Evolutionary conservation across 805 yeast species (phyloP).

Genomic region (Sugiyamaella americana): DNA sequence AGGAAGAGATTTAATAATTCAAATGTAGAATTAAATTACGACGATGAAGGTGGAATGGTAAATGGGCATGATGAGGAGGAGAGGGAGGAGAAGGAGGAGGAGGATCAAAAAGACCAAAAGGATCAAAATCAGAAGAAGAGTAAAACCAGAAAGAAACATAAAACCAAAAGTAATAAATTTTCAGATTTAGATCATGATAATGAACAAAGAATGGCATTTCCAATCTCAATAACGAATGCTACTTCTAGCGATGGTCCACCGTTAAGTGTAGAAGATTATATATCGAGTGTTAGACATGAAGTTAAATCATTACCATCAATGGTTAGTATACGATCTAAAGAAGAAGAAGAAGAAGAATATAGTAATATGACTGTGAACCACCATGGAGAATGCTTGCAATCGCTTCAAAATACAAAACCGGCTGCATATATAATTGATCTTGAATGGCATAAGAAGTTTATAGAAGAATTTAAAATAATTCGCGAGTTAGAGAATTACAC

Average conservation of each 20-base stretch:
- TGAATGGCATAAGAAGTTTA: background rate
- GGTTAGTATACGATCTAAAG: background rate
- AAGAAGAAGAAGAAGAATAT: background rate
- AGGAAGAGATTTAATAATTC: background rate
- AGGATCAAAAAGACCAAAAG: too few species aligned
- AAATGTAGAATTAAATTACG: background rate
- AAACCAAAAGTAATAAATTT: too few species aligned
- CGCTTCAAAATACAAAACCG: background rate
- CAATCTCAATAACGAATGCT: background rate
- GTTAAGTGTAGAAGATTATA: conserved; percentile 15
- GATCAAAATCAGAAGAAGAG: background rate
- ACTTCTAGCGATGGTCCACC: conserved; percentile 7
- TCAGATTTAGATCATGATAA: background rate
- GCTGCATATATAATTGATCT: background rate
- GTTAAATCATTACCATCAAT: conserved; percentile 10
- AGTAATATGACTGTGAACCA: background rate
- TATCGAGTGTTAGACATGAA: conserved; percentile 10
- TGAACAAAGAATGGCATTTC: conserved; percentile 1
- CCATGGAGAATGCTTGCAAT: background rate
- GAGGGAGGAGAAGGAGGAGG: too few species aligned
- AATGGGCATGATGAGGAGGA: background rate
- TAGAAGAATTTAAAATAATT: background rate
- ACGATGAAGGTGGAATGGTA: background rate
- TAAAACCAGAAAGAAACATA: background rate
- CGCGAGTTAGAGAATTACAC: background rate